These are phyloP conservation scores for Onygena corvina DNA, from an alignment of 2,329 filamentous ascomycete genomes.

Conservation along the genomic window DNA sequence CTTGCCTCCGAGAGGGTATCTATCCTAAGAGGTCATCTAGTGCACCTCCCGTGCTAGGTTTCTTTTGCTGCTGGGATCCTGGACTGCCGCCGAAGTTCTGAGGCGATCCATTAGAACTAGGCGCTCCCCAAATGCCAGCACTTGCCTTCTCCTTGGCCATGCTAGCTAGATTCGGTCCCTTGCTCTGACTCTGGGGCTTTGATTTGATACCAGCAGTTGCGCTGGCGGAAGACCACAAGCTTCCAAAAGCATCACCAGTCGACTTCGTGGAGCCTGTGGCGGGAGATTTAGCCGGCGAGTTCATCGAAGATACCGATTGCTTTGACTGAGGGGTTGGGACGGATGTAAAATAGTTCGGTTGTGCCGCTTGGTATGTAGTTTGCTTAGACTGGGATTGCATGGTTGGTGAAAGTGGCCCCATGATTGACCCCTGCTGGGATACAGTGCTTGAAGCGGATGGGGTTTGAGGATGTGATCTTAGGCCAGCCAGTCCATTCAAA, in stretches of 20 bases:
- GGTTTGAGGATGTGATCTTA: slow-evolving; percentile 69
- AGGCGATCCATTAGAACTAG: slow-evolving; percentile 42
- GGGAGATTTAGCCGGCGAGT: slow-evolving; percentile 30
- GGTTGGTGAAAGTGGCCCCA: slow-evolving; percentile 30
- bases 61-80: slow-evolving; percentile 17
- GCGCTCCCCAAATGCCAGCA: slow-evolving; percentile 82
- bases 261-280: slow-evolving; percentile 35
- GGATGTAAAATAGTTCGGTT: slow-evolving; percentile 92
- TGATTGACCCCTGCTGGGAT: slow-evolving; percentile 45
- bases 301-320: slow-evolving; percentile 27
- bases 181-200: slow-evolving; percentile 45
- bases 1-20: background rate
- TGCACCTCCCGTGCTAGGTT: slow-evolving; percentile 28
- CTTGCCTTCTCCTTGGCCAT: slow-evolving; percentile 97
- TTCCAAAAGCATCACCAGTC: slow-evolving; percentile 78
- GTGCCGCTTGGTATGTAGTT: slow-evolving; percentile 58
- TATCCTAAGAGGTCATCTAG: slow-evolving; percentile 33
- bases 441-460: slow-evolving; percentile 44
- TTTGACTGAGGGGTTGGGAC: slow-evolving; percentile 40
- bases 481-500: slow-evolving; percentile 64
- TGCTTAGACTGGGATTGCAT: slow-evolving; percentile 42
- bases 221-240: slow-evolving; percentile 59
- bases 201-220: slow-evolving; percentile 67
- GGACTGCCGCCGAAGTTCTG: slow-evolving; percentile 21
- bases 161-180: slow-evolving; percentile 74